Base-by-base conservation (phyloP, 2,329 filamentous ascomycete species). In the Ophiostoma angusticollis region DNA sequence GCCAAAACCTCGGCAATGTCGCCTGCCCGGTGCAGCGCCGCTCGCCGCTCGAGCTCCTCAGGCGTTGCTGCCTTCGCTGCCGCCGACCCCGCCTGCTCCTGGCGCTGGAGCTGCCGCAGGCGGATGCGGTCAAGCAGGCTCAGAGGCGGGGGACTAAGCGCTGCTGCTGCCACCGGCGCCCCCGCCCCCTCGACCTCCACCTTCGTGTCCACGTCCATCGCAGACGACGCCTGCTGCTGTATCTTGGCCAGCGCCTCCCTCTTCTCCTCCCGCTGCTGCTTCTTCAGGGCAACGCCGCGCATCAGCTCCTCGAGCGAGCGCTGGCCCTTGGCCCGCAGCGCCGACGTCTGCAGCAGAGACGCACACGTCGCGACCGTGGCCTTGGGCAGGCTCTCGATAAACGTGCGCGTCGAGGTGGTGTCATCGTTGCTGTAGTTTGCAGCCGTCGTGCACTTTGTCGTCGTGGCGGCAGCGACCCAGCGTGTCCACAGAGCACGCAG, bases 41-140 rank as follows among this genome's bases (percentile, higher is more conserved):
- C 71, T 12, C 67, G 69, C 11, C 78, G 76, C 45, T 71, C 48
- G 3, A 82, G 59, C 48, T 77, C 67, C 14, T 64, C 68, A 9
- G 44, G 39, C 7, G 47, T 44, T 1, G 69, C 61, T 0, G 69
- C 64, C 0, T 67, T 69, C 1, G 56, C 48, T 42, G 64, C 41
- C 43, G 60, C 37, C 44, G 60, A 47, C 52, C 57, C 45, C 48
- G 67, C 44, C 48, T 65, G 53, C 45, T 62, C 52, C 54, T 70
- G 54, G 8, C 47, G 45, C 54, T 71, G 64, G 48, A 68, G 57
- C 48, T 82, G 73, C 62, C 89, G 89, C 39, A 70, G 66, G 46
- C 80, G 78, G 46, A 93, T 72, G 35, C 82, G 78, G 55, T 87
- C 82, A 41, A 91, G 67, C 18, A 93, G 72, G 38, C 73, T 74